Conservation (phyloP, 108 stramenopile species). For the Schizochytrium sp. region DNA sequence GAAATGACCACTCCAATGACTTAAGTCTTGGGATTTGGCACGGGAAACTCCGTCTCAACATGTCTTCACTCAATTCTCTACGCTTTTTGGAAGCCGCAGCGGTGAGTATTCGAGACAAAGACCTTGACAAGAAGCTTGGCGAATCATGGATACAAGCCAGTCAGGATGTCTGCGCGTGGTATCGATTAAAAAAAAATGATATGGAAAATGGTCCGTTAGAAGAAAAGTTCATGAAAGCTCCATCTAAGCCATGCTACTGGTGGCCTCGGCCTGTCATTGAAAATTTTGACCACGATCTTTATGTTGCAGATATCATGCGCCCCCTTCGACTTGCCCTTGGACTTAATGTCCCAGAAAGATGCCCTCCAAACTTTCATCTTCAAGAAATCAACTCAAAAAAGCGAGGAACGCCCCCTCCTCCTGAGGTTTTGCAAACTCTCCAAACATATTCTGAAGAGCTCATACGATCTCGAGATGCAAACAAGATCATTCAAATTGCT, state of each 20-base stretch:
- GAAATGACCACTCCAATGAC: not conserved
- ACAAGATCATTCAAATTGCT: not conserved
- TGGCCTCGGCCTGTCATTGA: constrained; percentile 6
- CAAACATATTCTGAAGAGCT: not conserved
- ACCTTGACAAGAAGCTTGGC: not conserved
- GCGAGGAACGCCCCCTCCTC: not conserved
- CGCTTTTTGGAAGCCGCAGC: not conserved
- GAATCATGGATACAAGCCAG: not conserved
- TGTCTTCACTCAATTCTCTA: not conserved
- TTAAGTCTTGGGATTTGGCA: not conserved
- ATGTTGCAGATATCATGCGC: not conserved
- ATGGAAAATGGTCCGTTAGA: not conserved
- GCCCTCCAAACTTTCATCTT: not conserved
- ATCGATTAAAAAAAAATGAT: not conserved
- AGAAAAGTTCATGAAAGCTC: not conserved
- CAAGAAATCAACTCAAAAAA: no score
- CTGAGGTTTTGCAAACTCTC: not conserved
- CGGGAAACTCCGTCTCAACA: not conserved
- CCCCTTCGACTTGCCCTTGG: not conserved
- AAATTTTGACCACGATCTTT: not conserved
- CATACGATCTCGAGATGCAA: not conserved
- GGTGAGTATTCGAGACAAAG: not conserved
- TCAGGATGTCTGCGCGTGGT: no score
- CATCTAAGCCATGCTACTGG: not conserved
- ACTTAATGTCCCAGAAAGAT: not conserved